Percentiles rank a stretch among this genome's conserved stretches.
Evolutionary conservation across 1,284 basidiomycete genomes (phyloP).

Genomic region (Cutaneotrichosporon sp.): DNA sequence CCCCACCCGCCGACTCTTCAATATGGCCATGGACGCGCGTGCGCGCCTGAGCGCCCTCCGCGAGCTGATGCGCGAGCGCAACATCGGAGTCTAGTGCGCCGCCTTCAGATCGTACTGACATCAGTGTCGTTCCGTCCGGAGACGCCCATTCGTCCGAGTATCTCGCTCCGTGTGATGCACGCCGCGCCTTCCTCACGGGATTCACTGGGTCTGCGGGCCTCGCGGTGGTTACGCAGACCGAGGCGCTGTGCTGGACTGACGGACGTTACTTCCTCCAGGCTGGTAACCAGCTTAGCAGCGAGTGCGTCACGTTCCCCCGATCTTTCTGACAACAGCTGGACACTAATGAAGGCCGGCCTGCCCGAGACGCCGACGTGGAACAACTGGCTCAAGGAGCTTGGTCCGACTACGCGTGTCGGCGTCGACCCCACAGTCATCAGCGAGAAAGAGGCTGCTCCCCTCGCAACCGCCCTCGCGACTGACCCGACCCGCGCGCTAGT

Average conservation of each 20-base stretch:
- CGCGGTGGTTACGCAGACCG: slow-evolving; percentile 71
- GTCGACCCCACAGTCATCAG: slow-evolving; percentile 76
- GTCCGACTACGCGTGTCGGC: slow-evolving; percentile 66
- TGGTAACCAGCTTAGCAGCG: slow-evolving; percentile 79
- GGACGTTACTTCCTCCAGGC: slow-evolving; percentile 94
- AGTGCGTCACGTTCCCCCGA: slow-evolving; percentile 37
- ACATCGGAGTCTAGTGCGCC: slow-evolving; percentile 28
- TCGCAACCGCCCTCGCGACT: slow-evolving; percentile 32
- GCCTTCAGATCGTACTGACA: slow-evolving; percentile 5
- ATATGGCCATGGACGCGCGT: slow-evolving; percentile 24
- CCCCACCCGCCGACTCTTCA: slow-evolving; percentile 18
- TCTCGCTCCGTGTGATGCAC: slow-evolving; percentile 75
- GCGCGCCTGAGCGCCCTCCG: slow-evolving; percentile 24
- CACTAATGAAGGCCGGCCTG: slow-evolving; percentile 84
- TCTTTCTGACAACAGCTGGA: slow-evolving; percentile 65
- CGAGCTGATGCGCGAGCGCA: slow-evolving; percentile 29
- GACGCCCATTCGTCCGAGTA: slow-evolving; percentile 93
- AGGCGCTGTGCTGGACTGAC: slow-evolving; percentile 69
- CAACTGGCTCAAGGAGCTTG: slow-evolving; percentile 70
- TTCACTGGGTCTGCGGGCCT: slow-evolving; percentile 91
- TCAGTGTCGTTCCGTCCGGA: slow-evolving; percentile 73
- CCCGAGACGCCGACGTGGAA: slow-evolving; percentile 88
- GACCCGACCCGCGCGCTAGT: slow-evolving; percentile 61
- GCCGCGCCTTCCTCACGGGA: slow-evolving; percentile 82
- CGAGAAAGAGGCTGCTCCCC: slow-evolving; percentile 58